Conservation (phyloP, 2,329 filamentous ascomycete species). For the Immersiporthe knoxdaviesiana region DNA sequence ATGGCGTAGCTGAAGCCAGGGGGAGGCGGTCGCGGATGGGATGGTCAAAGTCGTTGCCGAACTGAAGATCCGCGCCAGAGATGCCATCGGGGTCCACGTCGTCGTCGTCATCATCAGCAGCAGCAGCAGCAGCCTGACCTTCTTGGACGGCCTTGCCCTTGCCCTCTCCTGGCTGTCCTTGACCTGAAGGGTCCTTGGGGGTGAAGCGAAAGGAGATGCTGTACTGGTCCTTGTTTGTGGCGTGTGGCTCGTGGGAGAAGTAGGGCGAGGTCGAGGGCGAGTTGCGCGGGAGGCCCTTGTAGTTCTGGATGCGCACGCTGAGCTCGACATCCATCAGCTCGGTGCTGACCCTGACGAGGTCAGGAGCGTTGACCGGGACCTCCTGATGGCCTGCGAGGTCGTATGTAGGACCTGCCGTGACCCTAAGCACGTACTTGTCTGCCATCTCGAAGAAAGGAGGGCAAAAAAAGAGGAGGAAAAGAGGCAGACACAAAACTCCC, state of each 20-base stretch:
- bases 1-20: constrained; percentile 85
- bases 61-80: constrained; percentile 74
- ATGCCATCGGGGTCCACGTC: constrained; percentile 51
- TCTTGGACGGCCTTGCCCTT: constrained; percentile 33
- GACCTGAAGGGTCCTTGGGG: constrained; percentile 55
- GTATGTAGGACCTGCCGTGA: constrained; percentile 81
- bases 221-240: constrained; percentile 74
- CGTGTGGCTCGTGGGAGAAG: constrained; percentile 73
- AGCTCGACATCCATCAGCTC: constrained; percentile 68
- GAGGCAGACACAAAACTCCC: not conserved
- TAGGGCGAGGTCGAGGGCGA: constrained; percentile 76
- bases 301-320: constrained; percentile 72
- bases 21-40: constrained; percentile 86
- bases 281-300: constrained; percentile 69
- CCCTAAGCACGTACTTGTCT: constrained; percentile 76
- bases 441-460: constrained; percentile 49
- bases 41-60: constrained; percentile 94
- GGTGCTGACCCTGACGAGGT: constrained; percentile 65
- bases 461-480: not conserved
- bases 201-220: constrained; percentile 79
- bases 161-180: constrained; percentile 1
- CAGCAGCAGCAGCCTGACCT: constrained; percentile 26
- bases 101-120: constrained; percentile 25
- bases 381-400: constrained; percentile 70
- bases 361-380: constrained; percentile 74